Base-by-base conservation (phyloP, 164 flowering plant species). In the Dillenia turbinata region DNA sequence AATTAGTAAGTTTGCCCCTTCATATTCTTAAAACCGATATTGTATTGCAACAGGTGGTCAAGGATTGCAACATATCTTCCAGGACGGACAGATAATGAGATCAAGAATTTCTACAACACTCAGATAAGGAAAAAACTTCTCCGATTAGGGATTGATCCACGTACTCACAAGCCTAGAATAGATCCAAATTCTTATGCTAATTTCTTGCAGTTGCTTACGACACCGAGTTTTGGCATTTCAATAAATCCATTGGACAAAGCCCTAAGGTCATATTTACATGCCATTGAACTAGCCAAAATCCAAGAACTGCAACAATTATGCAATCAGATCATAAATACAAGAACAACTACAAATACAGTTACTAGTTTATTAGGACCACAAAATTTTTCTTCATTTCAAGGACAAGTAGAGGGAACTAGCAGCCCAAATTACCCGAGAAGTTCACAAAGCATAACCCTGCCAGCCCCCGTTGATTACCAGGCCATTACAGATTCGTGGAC, bases 41-140 rank as follows among this genome's bases (percentile, higher is more conserved):
- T 33, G 40, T 33, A 5, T 33, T 33, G 40, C 6, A 33, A 59
- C 16, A 88, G 94, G 81, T 85, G 94, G 94, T 88, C 94, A 12
- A 78, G 67, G 62, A 88, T 88, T 57, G 90, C 94, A 5, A 67
- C 68, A n/a, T 82, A 78, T 73, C 83, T 86, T 14, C 89, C 87
- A 0, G 92, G 89, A 55, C 56, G 92, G 53, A 86, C 92, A 0
- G 92, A 86, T 40, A 85, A 85, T 51, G 94, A 85, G 52, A 84
- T 85, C 63, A 88, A 88, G 78, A 88, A 85, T 65, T 75, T 60
- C 15, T 86, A 89, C 89, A 86, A 86, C 72, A 86, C 92, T n/a
- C 86, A 80, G 50, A 40, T 87, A 10, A 83, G 76, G 75, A 87
- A 79, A 64, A 87, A 85, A 65, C 77, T 87, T 1, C 72, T 87